A percentile compares a stretch with the other conserved stretches of the same genome.
phyloP scores from a whole-genome alignment of 768 basidiomycete species.

The Clitopilus hobsonii region DNA sequence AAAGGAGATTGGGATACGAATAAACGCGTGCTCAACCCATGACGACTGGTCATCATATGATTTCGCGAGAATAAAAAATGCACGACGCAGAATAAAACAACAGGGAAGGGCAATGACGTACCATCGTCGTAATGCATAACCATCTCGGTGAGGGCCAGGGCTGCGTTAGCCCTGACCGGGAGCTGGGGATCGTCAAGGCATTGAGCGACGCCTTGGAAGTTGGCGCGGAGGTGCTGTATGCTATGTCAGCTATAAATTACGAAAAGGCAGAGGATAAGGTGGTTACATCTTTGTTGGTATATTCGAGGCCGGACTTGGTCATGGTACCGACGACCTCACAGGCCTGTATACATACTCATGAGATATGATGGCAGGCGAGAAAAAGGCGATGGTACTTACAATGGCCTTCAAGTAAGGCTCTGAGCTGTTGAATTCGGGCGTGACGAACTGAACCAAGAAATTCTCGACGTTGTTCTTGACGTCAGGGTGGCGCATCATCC shows the following conservation, averaged over 20 bases:
- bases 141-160: slow-evolving; percentile 75
- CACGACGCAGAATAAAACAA: background rate
- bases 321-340: slow-evolving; percentile 77
- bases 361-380: too few relatives aligned
- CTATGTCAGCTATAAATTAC: background rate
- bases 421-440: slow-evolving; percentile 60
- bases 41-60: too few relatives aligned
- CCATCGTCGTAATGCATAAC: slow-evolving; percentile 53
- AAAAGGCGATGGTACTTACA: slow-evolving; percentile 42
- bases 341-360: slow-evolving; percentile 61
- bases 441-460: slow-evolving; percentile 70
- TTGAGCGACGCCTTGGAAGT: slow-evolving; percentile 62
- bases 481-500: slow-evolving; percentile 82
- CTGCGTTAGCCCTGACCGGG: slow-evolving; percentile 82
- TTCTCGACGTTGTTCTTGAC: slow-evolving; percentile 74
- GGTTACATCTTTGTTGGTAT: slow-evolving; percentile 58
- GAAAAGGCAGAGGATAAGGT: background rate
- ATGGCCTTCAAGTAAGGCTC: slow-evolving; percentile 77
- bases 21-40: too few relatives aligned
- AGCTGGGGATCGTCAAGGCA: slow-evolving; percentile 75
- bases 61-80: slow-evolving; percentile 6
- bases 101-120: slow-evolving; percentile 22
- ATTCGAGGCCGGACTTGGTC: slow-evolving; percentile 64
- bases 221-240: slow-evolving; percentile 51
- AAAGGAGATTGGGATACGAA: too few relatives aligned